Evolutionary conservation across 2,329 filamentous ascomycete species (phyloP), one percentile per base, ranked within the genome.

Genomic region (Periglandula ipomoeae): DNA sequence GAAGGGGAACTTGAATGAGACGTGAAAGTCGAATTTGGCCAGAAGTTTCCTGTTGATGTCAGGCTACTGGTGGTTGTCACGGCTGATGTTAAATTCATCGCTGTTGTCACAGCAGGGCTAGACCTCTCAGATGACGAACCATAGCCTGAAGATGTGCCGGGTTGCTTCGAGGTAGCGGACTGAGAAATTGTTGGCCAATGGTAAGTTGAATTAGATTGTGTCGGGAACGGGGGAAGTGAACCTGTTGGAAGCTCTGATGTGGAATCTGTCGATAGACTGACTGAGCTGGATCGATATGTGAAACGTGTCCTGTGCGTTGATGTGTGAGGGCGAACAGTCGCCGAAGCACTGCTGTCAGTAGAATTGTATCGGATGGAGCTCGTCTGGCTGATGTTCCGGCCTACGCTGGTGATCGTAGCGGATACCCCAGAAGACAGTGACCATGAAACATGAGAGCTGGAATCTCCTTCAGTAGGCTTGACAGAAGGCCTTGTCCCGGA

Each of bases 201-300:
- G 15, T 34, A 34, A 6, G 44, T 49, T 10, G 49, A 23, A 20
- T 42, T 47, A 37, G 44, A 47, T 24, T 39, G 24, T 26, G 42
- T 24, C 26, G 46, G 19, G 17, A 47, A 47, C n/a, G 49, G 24
- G 13, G 49, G 37, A 23, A 47, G 19, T 6, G 35, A 40, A 3
- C 19, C 32, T 10, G 41, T 48, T 40, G 13, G 39, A 8, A 44
- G 11, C 9, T 23, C 23, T 23, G 48, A 46, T 11, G 26, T 23
- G 15, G 23, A 44, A 6, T 30, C 38, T 19, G 44, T 50, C n/a
- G 48, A 44, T 5, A 44, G 20, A 13, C 10, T 4, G n/a, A 39
- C 24, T 23, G 45, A 50, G 24, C 44, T 50, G 22, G 49, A 26
- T 17, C 23, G 39, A 13, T 47, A 45, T 2, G 48, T 50, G 20